These are phyloP conservation scores for Suhomyces sp. DNA, from an alignment of 805 yeast species.

Conservation along the genomic window DNA sequence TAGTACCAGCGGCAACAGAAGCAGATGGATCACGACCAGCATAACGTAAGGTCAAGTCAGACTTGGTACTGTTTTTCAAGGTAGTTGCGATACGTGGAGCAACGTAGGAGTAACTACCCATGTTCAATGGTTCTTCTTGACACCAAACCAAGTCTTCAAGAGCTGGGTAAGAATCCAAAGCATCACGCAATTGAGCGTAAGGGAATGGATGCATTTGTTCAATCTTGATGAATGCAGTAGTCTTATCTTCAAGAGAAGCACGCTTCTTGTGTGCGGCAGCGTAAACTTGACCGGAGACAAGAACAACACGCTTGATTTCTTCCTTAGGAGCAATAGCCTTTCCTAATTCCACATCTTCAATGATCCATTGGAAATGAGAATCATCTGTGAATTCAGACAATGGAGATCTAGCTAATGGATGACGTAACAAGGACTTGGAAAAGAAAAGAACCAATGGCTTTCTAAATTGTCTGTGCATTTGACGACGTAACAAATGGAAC, in stretches of 20 bases:
- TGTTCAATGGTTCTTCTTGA: constrained; percentile 98
- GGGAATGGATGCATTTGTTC: constrained; percentile 99
- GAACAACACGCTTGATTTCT: constrained; percentile 82
- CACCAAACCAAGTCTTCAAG: constrained; percentile 90
- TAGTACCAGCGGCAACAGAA: constrained; percentile 96
- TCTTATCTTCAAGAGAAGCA: constrained; percentile 68
- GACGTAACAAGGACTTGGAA: constrained; percentile 93
- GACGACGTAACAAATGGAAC: constrained; percentile 97
- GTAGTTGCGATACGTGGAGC: constrained; percentile 81
- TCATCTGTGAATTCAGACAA: constrained; percentile 86
- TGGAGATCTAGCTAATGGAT: constrained; percentile 91
- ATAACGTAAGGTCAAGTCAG: constrained; percentile 63
- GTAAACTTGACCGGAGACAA: constrained; percentile 92
- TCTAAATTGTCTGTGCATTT: constrained; percentile 99
- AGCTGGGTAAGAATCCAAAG: constrained; percentile 76
- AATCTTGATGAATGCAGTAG: constrained; percentile 82
- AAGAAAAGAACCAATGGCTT: constrained; percentile 83
- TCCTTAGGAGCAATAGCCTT: constrained; percentile 71
- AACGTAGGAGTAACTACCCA: constrained; percentile 83
- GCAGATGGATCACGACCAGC: constrained; percentile 99
- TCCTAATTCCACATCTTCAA: constrained; percentile 88
- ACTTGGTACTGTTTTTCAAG: constrained; percentile 67
- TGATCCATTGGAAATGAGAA: constrained; percentile 91
- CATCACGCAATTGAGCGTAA: constrained; percentile 86
- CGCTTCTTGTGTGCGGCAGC: constrained; percentile 90